Conservation (phyloP, 768 basidiomycete species). For the Suillus plorans region DNA sequence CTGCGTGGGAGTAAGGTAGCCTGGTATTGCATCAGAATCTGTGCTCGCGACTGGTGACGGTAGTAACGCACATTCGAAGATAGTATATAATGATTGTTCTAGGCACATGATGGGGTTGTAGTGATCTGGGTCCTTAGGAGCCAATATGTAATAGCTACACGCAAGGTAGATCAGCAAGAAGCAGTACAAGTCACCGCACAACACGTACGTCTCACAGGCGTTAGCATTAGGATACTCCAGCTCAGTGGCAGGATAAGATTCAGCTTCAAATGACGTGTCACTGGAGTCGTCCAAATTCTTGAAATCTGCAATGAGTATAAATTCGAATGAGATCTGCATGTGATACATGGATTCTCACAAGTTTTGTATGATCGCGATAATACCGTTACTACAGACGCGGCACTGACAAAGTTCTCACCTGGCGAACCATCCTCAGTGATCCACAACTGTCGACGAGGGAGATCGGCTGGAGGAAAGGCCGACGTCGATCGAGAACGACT, state of each 20-base stretch:
- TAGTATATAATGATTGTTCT: constrained; percentile 67
- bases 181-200: not conserved
- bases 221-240: constrained; percentile 77
- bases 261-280: constrained; percentile 65
- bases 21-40: constrained; percentile 34
- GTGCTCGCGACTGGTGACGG: not conserved
- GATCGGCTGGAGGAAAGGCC: constrained; percentile 39
- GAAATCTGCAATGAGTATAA: constrained; percentile 53
- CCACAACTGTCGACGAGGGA: constrained; percentile 43
- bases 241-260: constrained; percentile 62
- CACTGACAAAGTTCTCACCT: constrained; percentile 55
- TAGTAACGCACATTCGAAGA: constrained; percentile 58
- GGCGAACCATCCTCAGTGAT: constrained; percentile 52
- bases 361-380: constrained; percentile 68
- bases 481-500: constrained; percentile 71
- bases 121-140: constrained; percentile 82
- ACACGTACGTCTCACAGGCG: constrained; percentile 63
- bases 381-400: constrained; percentile 59
- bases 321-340: constrained; percentile 2
- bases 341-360: constrained; percentile 46
- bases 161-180: constrained; percentile 5
- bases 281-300: constrained; percentile 60
- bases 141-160: constrained; percentile 70
- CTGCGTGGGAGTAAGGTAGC: constrained; percentile 66
- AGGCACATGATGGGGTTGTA: constrained; percentile 85